Conservation (phyloP, 2,329 filamentous ascomycete species). For the Fonsecaea pedrosoi region DNA sequence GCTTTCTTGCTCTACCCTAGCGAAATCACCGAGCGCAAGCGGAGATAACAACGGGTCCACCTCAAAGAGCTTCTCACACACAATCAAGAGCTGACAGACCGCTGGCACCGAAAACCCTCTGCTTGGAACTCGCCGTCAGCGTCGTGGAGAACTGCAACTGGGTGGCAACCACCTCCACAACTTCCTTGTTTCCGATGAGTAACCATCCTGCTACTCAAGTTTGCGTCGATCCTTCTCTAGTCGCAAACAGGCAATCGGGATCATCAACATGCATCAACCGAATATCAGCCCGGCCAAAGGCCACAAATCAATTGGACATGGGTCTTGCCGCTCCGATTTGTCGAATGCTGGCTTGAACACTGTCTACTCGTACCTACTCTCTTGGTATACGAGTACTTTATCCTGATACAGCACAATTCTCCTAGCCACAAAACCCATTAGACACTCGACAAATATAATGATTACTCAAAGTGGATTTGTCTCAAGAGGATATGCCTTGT, state of each 20-base stretch:
- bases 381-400: background rate
- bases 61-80: no score
- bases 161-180: background rate
- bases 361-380: background rate
- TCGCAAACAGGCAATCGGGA: background rate
- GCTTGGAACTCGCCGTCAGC: background rate
- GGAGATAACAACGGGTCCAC: no score
- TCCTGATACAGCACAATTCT: background rate
- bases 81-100: background rate
- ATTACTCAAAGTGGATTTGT: constrained; percentile 6
- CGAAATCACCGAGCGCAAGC: no score
- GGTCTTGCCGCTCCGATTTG: background rate
- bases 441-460: constrained; percentile 7
- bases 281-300: background rate
- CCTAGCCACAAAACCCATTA: background rate
- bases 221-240: background rate
- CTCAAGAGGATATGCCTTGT: background rate
- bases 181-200: constrained; percentile 11
- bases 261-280: constrained; percentile 11
- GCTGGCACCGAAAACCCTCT: background rate
- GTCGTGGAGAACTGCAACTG: no score
- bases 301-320: background rate
- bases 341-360: background rate
- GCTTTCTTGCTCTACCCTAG: no score
- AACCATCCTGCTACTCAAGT: constrained; percentile 1